Evolutionary conservation across 1,284 basidiomycete genomes (phyloP).

Genomic region (Heliocybe sulcata): DNA sequence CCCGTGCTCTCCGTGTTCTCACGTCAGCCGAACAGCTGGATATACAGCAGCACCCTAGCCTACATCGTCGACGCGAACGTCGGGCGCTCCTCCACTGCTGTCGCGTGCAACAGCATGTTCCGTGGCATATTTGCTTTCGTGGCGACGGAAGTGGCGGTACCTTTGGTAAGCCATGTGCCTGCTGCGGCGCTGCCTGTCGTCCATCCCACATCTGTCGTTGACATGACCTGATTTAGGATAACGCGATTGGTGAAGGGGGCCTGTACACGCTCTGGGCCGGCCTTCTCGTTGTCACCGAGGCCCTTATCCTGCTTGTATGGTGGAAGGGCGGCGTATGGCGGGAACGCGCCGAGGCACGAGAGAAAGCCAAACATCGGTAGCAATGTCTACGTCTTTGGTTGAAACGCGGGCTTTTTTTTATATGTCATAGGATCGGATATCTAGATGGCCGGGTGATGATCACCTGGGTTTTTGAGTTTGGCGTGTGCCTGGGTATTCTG

Average conservation of each 20-base stretch:
- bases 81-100: constrained; percentile 65
- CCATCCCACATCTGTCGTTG: not conserved
- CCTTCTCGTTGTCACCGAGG: constrained; percentile 43
- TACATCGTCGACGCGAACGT: constrained; percentile 75
- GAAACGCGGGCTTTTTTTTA: too few species aligned
- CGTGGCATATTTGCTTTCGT: constrained; percentile 66
- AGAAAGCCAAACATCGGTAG: constrained; percentile 7
- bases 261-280: constrained; percentile 70
- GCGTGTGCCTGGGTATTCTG: too few species aligned
- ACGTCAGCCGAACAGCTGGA: constrained; percentile 37
- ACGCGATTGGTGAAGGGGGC: constrained; percentile 61
- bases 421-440: too few species aligned
- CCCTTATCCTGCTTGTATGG: constrained; percentile 47
- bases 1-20: constrained; percentile 4
- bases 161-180: constrained; percentile 42
- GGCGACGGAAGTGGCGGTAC: constrained; percentile 62
- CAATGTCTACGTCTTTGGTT: too few species aligned
- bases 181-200: not conserved
- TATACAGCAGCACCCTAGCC: constrained; percentile 64
- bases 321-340: constrained; percentile 36
- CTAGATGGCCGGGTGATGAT: too few species aligned
- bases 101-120: constrained; percentile 66
- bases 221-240: constrained; percentile 16
- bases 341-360: constrained; percentile 22
- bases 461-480: too few species aligned